Conservation (phyloP, 2,329 filamentous ascomycete species). For the Cordyceps fumosorosea region DNA sequence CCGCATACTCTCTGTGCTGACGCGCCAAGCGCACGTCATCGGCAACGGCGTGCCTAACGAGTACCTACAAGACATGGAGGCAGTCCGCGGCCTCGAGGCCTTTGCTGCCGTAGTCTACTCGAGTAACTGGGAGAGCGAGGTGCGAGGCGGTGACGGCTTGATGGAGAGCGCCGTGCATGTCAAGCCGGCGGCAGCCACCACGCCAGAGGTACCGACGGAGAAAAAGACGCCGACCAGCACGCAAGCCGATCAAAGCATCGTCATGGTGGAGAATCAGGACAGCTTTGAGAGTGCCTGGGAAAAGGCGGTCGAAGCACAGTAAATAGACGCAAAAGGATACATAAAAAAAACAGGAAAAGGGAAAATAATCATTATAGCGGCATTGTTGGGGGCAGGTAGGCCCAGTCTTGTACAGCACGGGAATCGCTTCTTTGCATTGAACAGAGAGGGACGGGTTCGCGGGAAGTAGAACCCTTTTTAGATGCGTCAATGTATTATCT, state of each 20-base stretch:
- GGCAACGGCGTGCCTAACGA: slow-evolving; percentile 69
- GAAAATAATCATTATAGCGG: background rate
- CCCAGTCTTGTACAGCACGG: background rate
- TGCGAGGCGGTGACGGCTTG: slow-evolving; percentile 39
- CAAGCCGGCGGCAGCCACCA: slow-evolving; percentile 19
- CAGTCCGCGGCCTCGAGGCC: slow-evolving; percentile 68
- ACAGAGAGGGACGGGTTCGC: background rate
- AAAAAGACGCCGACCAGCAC: slow-evolving; percentile 13
- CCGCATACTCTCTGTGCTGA: slow-evolving; percentile 82
- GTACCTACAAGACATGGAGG: slow-evolving; percentile 69
- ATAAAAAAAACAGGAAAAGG: background rate
- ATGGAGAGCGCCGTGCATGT: slow-evolving; percentile 31
- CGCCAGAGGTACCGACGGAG: slow-evolving; percentile 15
- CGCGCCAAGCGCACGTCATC: slow-evolving; percentile 83
- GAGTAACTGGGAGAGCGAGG: slow-evolving; percentile 70
- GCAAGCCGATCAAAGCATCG: slow-evolving; percentile 42
- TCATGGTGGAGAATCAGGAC: slow-evolving; percentile 43
- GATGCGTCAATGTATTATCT: background rate
- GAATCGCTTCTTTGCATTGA: background rate
- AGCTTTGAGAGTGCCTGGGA: slow-evolving; percentile 66
- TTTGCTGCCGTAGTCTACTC: slow-evolving; percentile 85
- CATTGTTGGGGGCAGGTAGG: background rate
- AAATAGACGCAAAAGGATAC: background rate
- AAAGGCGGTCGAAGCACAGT: slow-evolving; percentile 39
- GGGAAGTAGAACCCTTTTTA: background rate